phyloP scores from a whole-genome alignment of 176 grass and related monocot species.

The Coix lacrymajobi region DNA sequence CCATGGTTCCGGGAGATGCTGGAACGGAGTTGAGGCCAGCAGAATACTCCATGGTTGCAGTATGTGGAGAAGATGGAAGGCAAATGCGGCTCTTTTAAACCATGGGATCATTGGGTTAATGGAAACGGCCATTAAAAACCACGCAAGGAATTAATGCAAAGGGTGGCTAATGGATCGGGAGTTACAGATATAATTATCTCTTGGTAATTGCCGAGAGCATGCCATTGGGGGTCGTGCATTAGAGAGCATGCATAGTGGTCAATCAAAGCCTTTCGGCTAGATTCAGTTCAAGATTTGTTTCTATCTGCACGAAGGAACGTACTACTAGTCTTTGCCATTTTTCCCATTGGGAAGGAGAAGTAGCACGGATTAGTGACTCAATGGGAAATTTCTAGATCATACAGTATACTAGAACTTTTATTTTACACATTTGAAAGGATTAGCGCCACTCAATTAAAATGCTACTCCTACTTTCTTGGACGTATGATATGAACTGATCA shows the following conservation, averaged over 20 bases:
- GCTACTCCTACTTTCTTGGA: not conserved
- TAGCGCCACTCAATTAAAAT: not conserved
- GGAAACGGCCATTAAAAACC: conserved; percentile 32
- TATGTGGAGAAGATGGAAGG: conserved; percentile 24
- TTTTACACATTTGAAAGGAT: not conserved
- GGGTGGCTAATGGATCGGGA: conserved; percentile 38
- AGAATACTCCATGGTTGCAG: no score
- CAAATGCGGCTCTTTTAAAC: conserved; percentile 24
- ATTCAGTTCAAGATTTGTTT: conserved; percentile 10
- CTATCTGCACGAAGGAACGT: not conserved
- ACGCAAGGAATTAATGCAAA: conserved; percentile 29
- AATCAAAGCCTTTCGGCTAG: conserved; percentile 24
- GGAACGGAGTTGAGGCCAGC: not conserved
- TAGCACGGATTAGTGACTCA: not conserved
- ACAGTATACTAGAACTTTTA: not conserved
- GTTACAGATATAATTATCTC: conserved; percentile 42
- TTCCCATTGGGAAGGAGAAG: not conserved
- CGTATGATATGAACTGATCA: not conserved
- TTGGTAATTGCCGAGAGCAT: conserved; percentile 35
- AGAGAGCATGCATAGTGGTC: conserved; percentile 6
- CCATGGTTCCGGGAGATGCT: conserved; percentile 15
- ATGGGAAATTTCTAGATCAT: not conserved
- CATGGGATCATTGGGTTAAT: conserved; percentile 34
- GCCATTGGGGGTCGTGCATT: conserved; percentile 27
- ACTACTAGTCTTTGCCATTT: not conserved